Base-by-base conservation (phyloP, 495 filamentous ascomycete genomes). In the Parathielavia hyrcaniae region DNA sequence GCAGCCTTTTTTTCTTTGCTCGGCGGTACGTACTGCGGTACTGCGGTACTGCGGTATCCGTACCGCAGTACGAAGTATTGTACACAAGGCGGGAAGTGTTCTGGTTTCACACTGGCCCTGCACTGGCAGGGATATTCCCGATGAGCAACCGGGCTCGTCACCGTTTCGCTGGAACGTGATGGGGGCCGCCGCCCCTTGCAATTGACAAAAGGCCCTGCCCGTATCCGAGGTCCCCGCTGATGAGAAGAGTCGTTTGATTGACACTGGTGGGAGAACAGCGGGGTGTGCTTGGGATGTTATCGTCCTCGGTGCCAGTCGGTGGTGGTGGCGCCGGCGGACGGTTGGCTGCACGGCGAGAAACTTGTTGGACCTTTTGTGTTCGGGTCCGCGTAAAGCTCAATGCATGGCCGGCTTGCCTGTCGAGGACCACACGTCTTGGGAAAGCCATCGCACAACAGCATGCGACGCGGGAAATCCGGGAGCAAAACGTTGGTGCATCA, bases 81-180 rank as follows among this genome's bases (percentile, higher is more conserved):
- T 30, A 30, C 26, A 6, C 26, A 30, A 30, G 26, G 26, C 26
- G 3, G 26, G 26, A 62, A 60, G 56, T 60, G 6, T 2, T 35
- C 17, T 58, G 53, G 44, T 20, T 19, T 13, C 17, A 61, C 55
- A 61, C 64, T 63, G 65, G 64, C 47, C 47, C 32, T 46, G 48
- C 52, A 59, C 34, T 57, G 51, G 58, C 64, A 66, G 64, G 61
- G 61, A 58, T 64, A 16, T 45, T 26, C 55, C n/a, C 44, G 55
- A 58, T 55, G 57, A 62, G 55, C 54, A 50, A 43, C 26, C 41
- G 38, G 54, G 38, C 26, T 60, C 58, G 57, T 61, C 61, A 62
- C 58, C 59, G 64, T 64, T 65, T 66, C 50, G 59, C 59, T 61
- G 61, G 60, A 49, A 61, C 44, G 52, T 39, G 45, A 58, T 34